phyloP scores from a whole-genome alignment of 257 asterid genomes.

The Handroanthus guayacan region DNA sequence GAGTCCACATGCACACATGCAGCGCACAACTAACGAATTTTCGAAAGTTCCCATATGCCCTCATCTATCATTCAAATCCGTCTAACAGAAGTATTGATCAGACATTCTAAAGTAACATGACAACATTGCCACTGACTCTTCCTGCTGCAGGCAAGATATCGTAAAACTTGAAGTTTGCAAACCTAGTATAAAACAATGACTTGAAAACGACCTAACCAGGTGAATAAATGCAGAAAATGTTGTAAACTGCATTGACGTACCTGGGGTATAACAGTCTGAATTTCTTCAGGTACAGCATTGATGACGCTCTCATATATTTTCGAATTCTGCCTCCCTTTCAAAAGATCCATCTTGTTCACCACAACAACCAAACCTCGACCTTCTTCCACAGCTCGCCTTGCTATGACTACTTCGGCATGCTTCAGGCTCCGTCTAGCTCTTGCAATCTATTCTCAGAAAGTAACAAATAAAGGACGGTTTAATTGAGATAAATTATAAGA shows the following conservation, averaged over 20 bases:
- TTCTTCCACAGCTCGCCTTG: constrained; percentile 95
- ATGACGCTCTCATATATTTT: constrained; percentile 63
- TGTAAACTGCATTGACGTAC: constrained; percentile 41
- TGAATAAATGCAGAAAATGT: background rate
- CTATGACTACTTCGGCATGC: constrained; percentile 96
- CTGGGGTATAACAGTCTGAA: constrained; percentile 95
- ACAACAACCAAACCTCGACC: constrained; percentile 90
- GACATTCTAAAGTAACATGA: constrained; percentile 9
- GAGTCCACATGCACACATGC: background rate
- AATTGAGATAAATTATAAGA: constrained; percentile 1
- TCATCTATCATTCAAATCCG: background rate
- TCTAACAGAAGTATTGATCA: background rate
- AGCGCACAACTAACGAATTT: background rate
- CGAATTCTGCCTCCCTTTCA: constrained; percentile 60
- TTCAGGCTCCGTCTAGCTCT: constrained; percentile 80
- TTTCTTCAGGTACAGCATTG: constrained; percentile 83
- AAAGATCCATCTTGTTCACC: constrained; percentile 93
- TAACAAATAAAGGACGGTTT: constrained; percentile 1
- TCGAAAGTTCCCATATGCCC: background rate
- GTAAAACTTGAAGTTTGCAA: constrained; percentile 12
- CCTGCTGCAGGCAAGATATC: background rate
- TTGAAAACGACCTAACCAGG: constrained; percentile 1
- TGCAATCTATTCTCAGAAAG: constrained; percentile 61
- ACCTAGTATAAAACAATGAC: background rate
- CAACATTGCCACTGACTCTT: background rate